phyloP scores from a whole-genome alignment of 805 yeast genomes.

The Kazachstania bromeliacearum region DNA sequence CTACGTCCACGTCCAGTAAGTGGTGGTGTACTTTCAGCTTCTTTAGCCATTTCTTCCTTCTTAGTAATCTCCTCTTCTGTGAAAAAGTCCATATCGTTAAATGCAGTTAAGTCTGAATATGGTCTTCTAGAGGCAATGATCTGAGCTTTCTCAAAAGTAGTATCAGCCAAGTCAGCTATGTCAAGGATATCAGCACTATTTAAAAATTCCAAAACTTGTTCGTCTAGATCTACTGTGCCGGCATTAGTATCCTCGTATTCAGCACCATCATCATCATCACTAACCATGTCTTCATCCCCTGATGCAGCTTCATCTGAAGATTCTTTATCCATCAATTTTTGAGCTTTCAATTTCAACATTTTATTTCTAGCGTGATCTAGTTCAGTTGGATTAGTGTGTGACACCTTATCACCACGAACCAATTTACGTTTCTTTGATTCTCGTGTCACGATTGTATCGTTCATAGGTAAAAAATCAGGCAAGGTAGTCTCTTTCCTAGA shows the following conservation, averaged over 20 bases:
- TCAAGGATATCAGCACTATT: constrained; percentile 71
- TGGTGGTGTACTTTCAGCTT: constrained; percentile 6
- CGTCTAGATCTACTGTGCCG: constrained; percentile 40
- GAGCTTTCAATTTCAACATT: constrained; percentile 18
- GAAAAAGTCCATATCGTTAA: constrained; percentile 48
- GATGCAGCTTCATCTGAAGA: constrained; percentile 13
- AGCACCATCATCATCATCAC: constrained; percentile 33
- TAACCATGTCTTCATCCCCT: constrained; percentile 27
- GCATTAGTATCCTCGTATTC: constrained; percentile 20
- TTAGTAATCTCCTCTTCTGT: constrained; percentile 25
- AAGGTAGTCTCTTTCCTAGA: neutral
- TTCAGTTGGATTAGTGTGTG: constrained; percentile 18
- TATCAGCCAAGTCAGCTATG: constrained; percentile 69
- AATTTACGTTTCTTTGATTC: constrained; percentile 32
- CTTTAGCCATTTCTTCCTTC: constrained; percentile 11
- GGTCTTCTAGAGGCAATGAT: constrained; percentile 63
- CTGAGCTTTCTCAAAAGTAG: constrained; percentile 57
- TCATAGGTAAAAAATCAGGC: neutral
- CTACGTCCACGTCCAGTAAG: constrained; percentile 12
- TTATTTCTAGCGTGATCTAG: constrained; percentile 27
- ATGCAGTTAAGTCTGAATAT: constrained; percentile 45
- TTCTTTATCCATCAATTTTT: constrained; percentile 14
- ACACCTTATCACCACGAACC: constrained; percentile 31
- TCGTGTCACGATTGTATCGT: neutral
- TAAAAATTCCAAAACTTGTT: constrained; percentile 62